Evolutionary conservation across 2,329 filamentous ascomycete species (phyloP), one percentile per base, ranked within the genome.

Genomic region (Colletotrichum endophyticum): DNA sequence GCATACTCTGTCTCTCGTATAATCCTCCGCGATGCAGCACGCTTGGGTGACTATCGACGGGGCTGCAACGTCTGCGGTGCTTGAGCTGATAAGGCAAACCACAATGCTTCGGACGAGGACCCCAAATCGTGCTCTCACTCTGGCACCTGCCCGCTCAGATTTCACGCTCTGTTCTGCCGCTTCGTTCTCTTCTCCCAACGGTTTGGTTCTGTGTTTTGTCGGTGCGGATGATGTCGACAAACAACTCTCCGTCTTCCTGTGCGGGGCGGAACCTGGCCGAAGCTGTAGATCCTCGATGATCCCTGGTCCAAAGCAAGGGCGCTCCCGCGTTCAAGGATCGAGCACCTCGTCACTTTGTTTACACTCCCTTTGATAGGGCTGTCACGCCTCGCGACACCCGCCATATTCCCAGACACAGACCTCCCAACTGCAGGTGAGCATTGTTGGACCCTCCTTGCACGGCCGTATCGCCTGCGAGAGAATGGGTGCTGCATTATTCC

Each of bases 391-490:
- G 28, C 61, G 34, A 59, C 61, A 22, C 63, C 34, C 39, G 57
- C 73, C 34, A 66, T 72, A 22, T n/a, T 62, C 56, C 49, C 11
- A 67, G 49, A 66, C 64, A 59, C 59, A 69, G 73, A 61, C 70
- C 73, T 68, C 63, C 61, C 59, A 73, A 25, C 74, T 73, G 49
- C 70, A 76, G 74, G 70, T 63, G 74, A 70, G 70, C n/a, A 36
- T 53, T 44, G 49, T 22, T 69, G 34, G 59, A 39, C 57, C 57
- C 64, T 61, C 57, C 13, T 30, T 63, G 64, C 59, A 74, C 27
- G 34, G 59, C 30, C 32, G 27, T 25, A 39, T 57, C 27, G n/a
- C 56, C 11, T 27, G 53, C 27, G 27, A 61, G 25, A 22, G 53
- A 49, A 27, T 62, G 36, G 27, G 11, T 6, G 30, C 11, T 19